Evolutionary conservation across 1,284 basidiomycete genomes (phyloP).

Genomic region (Chiua sp.): DNA sequence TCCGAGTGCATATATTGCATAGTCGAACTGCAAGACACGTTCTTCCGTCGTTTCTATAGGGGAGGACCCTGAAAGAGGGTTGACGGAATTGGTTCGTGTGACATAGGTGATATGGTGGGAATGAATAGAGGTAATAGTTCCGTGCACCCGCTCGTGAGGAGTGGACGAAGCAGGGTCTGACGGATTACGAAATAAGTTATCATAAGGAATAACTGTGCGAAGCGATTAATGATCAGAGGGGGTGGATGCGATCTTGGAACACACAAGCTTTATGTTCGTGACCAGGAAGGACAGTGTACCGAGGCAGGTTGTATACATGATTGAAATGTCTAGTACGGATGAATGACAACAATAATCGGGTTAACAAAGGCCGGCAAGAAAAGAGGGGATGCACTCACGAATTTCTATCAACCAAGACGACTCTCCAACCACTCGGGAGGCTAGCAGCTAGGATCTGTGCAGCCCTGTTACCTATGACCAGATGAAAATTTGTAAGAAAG

Average conservation of each 20-base stretch:
- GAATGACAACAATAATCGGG: background rate
- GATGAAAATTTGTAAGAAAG: background rate
- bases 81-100: constrained; percentile 38
- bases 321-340: constrained; percentile 47
- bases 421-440: constrained; percentile 64
- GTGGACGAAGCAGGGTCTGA: constrained; percentile 7
- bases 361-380: background rate
- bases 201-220: constrained; percentile 66
- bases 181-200: constrained; percentile 44
- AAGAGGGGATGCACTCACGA: constrained; percentile 44
- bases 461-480: constrained; percentile 48
- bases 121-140: constrained; percentile 51
- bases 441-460: constrained; percentile 60
- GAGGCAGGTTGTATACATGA: constrained; percentile 67
- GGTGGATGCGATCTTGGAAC: constrained; percentile 22
- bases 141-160: constrained; percentile 48
- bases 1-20: constrained; percentile 62
- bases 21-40: constrained; percentile 51
- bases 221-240: background rate
- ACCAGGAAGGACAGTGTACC: constrained; percentile 65
- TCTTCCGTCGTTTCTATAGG: constrained; percentile 42
- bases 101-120: constrained; percentile 51
- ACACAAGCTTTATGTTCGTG: constrained; percentile 78
- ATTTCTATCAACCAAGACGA: constrained; percentile 78
- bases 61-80: constrained; percentile 10